Evolutionary conservation across 2,329 filamentous ascomycete species (phyloP).

Genomic region (Clathrospora elynae): DNA sequence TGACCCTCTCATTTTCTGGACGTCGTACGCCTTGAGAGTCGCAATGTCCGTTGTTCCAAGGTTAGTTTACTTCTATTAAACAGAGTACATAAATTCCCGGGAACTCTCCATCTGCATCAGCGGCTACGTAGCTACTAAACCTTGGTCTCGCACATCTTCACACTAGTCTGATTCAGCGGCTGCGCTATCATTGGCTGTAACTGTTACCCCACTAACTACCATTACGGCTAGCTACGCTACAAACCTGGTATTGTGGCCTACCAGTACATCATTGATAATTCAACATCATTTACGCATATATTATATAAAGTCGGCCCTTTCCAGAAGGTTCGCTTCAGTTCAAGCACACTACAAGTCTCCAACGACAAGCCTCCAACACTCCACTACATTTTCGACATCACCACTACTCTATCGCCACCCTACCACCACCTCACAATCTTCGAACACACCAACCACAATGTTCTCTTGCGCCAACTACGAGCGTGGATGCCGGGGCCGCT

Average conservation of each 20-base stretch:
- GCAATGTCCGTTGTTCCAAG: conserved; percentile 8
- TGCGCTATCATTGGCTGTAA: no score
- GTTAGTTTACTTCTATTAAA: conserved; percentile 1
- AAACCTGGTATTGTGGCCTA: no score
- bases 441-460: conserved; percentile 35
- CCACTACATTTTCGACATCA: conserved; percentile 4
- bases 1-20: conserved; percentile 13
- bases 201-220: no score
- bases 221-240: no score
- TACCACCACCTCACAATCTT: conserved; percentile 1
- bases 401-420: background rate
- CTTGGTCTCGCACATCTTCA: no score
- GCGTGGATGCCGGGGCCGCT: conserved; percentile 51
- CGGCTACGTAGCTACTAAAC: no score
- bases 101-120: no score
- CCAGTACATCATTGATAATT: no score
- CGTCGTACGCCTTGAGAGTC: conserved; percentile 15
- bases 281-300: no score
- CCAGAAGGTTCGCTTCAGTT: background rate
- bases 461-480: conserved; percentile 54
- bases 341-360: conserved; percentile 5
- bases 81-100: no score
- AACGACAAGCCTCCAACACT: conserved; percentile 2
- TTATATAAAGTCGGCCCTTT: no score
- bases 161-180: no score